Conservation (phyloP, 2,329 filamentous ascomycete genomes). For the Fusarium buxicola region DNA sequence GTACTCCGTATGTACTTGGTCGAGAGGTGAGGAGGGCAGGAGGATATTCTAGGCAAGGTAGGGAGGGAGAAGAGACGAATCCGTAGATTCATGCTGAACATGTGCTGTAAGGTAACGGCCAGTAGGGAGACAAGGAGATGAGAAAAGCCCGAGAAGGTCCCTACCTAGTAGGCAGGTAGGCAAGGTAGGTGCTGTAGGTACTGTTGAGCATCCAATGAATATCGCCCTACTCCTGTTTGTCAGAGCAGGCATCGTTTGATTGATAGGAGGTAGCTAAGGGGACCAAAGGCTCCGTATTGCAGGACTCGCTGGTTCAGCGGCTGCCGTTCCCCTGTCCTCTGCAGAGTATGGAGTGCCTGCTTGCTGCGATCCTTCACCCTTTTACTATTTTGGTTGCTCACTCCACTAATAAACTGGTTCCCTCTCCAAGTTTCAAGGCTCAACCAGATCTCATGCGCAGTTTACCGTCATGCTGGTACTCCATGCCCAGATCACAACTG, state of each 20-base stretch:
- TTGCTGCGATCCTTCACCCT: constrained; percentile 22
- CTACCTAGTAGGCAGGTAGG: no score
- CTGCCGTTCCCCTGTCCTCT: constrained; percentile 1
- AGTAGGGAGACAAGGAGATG: background rate
- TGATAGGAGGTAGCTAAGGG: constrained; percentile 3
- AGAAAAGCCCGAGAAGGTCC: background rate
- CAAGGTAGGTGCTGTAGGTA: no score
- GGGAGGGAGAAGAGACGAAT: constrained; percentile 5
- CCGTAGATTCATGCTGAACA: constrained; percentile 2
- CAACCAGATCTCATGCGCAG: constrained; percentile 19
- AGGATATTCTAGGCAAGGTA: background rate
- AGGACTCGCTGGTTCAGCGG: background rate
- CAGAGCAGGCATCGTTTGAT: constrained; percentile 3
- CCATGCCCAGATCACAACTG: background rate
- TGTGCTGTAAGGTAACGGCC: background rate
- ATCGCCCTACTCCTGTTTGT: background rate
- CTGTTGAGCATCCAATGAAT: constrained; percentile 1
- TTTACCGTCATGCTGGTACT: constrained; percentile 7
- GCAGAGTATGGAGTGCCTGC: background rate
- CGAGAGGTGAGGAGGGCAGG: background rate
- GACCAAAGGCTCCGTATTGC: constrained; percentile 7
- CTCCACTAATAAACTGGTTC: constrained; percentile 28
- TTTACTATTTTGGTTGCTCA: constrained; percentile 25
- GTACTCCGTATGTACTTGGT: background rate
- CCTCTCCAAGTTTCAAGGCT: constrained; percentile 32